phyloP scores from a whole-genome alignment of 2,329 filamentous ascomycete species.

The Xylaria sp. region DNA sequence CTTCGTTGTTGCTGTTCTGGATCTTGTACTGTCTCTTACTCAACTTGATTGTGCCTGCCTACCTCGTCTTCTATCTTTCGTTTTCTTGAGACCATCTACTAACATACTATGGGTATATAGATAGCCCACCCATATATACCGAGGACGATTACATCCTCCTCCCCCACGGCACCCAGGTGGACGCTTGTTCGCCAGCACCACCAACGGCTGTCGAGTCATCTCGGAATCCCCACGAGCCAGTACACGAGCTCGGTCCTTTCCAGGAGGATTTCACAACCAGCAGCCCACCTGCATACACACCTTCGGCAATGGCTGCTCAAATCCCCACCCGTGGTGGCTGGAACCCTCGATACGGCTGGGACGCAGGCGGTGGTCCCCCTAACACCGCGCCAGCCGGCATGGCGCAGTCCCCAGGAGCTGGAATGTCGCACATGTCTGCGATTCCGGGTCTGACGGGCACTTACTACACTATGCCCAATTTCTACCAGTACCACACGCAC shows the following conservation, averaged over 20 bases:
- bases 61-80: too few species aligned
- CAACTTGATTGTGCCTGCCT: too few species aligned
- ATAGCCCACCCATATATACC: neutral
- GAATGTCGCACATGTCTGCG: neutral
- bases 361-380: slow-evolving; percentile 23
- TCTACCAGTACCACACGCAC: neutral
- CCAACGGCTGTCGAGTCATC: neutral
- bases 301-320: slow-evolving; percentile 15
- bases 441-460: too few species aligned
- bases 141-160: slow-evolving; percentile 12
- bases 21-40: too few species aligned
- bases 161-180: neutral
- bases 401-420: neutral
- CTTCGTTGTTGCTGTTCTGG: too few species aligned
- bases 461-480: too few species aligned
- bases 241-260: neutral
- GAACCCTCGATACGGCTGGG: slow-evolving; percentile 26
- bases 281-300: too few species aligned
- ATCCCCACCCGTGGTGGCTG: slow-evolving; percentile 19
- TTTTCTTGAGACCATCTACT: too few species aligned
- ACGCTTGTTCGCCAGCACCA: slow-evolving; percentile 6
- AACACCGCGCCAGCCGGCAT: neutral
- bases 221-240: neutral
- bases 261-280: too few species aligned
- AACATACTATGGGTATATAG: neutral